Conservation (phyloP, 2,329 filamentous ascomycete genomes). For the Monosporascus sp. region DNA sequence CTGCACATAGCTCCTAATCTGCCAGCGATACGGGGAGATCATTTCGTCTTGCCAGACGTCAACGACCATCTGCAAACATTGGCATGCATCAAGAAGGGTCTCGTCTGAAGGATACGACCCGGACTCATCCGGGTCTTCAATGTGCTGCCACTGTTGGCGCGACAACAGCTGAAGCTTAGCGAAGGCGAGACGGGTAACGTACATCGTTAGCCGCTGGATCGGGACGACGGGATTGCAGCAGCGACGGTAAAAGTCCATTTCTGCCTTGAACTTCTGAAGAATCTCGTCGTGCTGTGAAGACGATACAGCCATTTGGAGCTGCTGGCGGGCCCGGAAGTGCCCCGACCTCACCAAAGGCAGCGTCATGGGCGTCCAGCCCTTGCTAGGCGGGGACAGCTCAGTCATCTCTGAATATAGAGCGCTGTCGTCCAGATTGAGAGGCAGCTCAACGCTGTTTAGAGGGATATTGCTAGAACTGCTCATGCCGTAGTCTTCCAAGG, state of each 20-base stretch:
- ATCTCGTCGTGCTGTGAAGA: neutral
- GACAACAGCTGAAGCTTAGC: conserved; percentile 9
- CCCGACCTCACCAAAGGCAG: neutral
- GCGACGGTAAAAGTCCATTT: conserved; percentile 1
- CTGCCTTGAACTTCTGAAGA: neutral
- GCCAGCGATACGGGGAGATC: conserved; percentile 2
- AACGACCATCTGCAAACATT: neutral
- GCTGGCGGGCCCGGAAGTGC: neutral
- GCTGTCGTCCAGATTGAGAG: neutral
- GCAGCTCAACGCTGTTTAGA: neutral
- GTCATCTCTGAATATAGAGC: neutral
- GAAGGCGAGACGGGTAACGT: conserved; percentile 1
- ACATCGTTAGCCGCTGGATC: conserved; percentile 4
- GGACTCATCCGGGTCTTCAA: neutral
- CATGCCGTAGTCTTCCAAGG: neutral
- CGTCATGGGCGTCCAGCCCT: neutral
- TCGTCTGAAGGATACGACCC: neutral
- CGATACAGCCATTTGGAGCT: neutral
- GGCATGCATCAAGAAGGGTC: neutral
- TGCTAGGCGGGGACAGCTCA: neutral
- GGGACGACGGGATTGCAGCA: conserved; percentile 12
- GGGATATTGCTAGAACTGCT: neutral
- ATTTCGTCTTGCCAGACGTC: neutral
- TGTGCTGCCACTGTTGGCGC: conserved; percentile 5
- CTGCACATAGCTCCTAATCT: conserved; percentile 4